Evolutionary conservation across 768 basidiomycete genomes (phyloP).

Genomic region (Leccinellum albellum): DNA sequence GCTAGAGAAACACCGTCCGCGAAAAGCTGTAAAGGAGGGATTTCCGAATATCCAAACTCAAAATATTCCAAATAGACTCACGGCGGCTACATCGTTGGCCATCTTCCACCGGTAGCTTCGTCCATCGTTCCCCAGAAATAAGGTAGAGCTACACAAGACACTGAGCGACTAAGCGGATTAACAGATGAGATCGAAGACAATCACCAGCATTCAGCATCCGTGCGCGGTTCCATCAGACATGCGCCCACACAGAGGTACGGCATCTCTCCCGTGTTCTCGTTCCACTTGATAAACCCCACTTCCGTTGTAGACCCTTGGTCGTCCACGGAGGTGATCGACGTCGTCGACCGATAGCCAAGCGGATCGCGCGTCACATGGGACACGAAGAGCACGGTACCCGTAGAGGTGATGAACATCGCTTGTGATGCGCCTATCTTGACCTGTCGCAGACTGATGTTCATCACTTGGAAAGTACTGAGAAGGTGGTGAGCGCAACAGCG

Average conservation of each 20-base stretch:
- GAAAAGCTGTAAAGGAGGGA: slow-evolving; percentile 4
- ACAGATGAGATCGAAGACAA: neutral
- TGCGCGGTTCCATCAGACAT: slow-evolving; percentile 1
- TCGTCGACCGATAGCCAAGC: neutral
- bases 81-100: neutral
- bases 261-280: neutral
- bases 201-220: slow-evolving; percentile 1
- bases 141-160: neutral
- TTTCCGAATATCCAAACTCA: too few species aligned
- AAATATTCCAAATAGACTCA: neutral
- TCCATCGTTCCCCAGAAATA: slow-evolving; percentile 10
- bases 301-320: slow-evolving; percentile 2
- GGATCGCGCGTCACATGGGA: slow-evolving; percentile 1
- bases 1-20: neutral
- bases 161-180: neutral
- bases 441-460: slow-evolving; percentile 21
- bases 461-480: neutral
- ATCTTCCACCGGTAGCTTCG: slow-evolving; percentile 12
- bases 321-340: slow-evolving; percentile 14
- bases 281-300: slow-evolving; percentile 19
- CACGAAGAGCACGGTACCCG: slow-evolving; percentile 15
- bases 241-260: slow-evolving; percentile 2
- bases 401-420: slow-evolving; percentile 13
- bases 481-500: neutral
- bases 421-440: slow-evolving; percentile 9